Evolutionary conservation across 768 basidiomycete genomes (phyloP).

Genomic region (Dioszegia aurantiaca): DNA sequence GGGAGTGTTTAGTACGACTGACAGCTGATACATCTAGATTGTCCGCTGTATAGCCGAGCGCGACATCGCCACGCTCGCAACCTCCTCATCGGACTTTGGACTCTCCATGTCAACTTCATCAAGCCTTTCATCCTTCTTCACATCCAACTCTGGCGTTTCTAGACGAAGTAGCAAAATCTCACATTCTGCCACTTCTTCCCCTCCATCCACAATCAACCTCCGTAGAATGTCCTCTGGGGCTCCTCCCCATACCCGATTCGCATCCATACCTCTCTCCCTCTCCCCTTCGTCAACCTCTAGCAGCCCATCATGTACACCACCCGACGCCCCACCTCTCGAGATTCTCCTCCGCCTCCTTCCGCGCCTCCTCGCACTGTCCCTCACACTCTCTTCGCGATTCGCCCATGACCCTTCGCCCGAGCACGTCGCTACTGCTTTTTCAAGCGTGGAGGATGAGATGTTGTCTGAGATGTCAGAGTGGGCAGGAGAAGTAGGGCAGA

Average conservation of each 20-base stretch:
- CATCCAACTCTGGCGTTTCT: background rate
- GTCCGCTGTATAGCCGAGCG: constrained; percentile 7
- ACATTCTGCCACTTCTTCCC: background rate
- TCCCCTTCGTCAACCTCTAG: background rate
- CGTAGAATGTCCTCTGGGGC: no score
- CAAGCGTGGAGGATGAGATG: constrained; percentile 29
- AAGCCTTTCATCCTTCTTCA: background rate
- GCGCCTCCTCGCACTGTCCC: constrained; percentile 27
- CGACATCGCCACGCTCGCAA: no score
- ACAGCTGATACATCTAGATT: constrained; percentile 13
- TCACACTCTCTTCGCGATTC: constrained; percentile 34
- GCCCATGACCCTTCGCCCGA: constrained; percentile 38
- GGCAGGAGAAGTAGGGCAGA: constrained; percentile 31
- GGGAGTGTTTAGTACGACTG: no score
- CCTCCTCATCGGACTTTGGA: background rate
- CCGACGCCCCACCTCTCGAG: background rate
- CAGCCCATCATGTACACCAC: background rate
- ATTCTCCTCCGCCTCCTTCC: constrained; percentile 22
- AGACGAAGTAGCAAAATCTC: no score
- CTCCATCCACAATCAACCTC: constrained; percentile 2
- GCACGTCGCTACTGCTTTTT: constrained; percentile 35
- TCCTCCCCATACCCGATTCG: no score
- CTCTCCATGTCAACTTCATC: background rate
- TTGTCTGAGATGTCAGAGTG: constrained; percentile 26
- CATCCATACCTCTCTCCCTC: background rate